A percentile compares a stretch with the other conserved stretches of the same genome.
Conservation (phyloP, 2,329 filamentous ascomycete species). For the Sporothrix pseudoabietina region DNA sequence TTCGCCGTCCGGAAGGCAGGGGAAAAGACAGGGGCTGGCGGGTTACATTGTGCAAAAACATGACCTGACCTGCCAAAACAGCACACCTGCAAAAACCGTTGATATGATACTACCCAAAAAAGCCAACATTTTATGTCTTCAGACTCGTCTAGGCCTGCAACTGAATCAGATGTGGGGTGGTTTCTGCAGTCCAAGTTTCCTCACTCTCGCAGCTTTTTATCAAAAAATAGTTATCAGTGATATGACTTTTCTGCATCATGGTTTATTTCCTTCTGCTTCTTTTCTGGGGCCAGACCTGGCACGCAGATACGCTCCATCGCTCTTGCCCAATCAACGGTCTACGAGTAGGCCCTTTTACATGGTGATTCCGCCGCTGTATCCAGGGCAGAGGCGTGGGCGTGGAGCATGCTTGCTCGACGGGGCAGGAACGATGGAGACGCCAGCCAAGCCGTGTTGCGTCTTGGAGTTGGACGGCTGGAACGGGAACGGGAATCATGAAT, state of each 20-base stretch:
- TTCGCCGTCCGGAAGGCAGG: neutral
- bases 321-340: slow-evolving; percentile 2
- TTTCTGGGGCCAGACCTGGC: slow-evolving; percentile 3
- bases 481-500: neutral
- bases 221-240: too few species aligned
- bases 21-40: neutral
- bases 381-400: neutral
- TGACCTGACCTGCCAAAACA: slow-evolving; percentile 5
- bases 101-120: neutral
- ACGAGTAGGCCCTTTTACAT: neutral
- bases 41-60: neutral
- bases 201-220: neutral
- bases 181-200: slow-evolving; percentile 8
- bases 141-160: slow-evolving; percentile 1
- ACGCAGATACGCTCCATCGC: neutral
- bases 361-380: slow-evolving; percentile 3
- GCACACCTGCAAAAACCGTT: neutral
- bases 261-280: neutral
- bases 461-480: neutral
- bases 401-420: slow-evolving; percentile 3
- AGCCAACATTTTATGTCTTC: neutral
- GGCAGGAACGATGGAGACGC: neutral
- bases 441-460: neutral
- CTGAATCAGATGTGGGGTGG: slow-evolving; percentile 14
- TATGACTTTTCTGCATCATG: too few species aligned